Percentiles rank a stretch among this genome's conserved stretches.
These are phyloP conservation scores for Carallia pectinifolia DNA, from an alignment of 345 rosid species.

Conservation along the genomic window DNA sequence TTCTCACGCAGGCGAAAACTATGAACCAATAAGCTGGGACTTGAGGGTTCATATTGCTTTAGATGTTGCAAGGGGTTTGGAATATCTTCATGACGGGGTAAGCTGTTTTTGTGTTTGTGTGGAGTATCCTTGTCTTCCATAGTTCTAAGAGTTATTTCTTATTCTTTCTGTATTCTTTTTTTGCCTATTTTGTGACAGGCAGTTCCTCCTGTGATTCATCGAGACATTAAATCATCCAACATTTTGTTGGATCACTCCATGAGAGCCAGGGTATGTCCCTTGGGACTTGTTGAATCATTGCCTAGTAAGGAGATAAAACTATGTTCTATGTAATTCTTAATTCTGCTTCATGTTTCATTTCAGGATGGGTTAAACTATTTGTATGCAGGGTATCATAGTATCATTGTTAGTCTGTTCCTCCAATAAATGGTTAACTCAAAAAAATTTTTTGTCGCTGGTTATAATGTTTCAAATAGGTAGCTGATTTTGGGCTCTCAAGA, in stretches of 20 bases:
- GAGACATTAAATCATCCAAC: conserved; percentile 95
- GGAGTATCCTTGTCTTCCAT: background rate
- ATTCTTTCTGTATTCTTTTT: background rate
- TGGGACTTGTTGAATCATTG: background rate
- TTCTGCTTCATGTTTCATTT: too few species aligned
- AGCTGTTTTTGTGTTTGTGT: conserved; percentile 6
- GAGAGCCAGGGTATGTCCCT: conserved; percentile 82
- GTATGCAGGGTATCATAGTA: too few species aligned
- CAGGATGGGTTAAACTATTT: too few species aligned
- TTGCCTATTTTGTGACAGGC: conserved; percentile 51
- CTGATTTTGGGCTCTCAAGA: conserved; percentile 98
- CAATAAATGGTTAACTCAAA: background rate
- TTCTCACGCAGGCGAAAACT: conserved; percentile 50
- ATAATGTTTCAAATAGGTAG: conserved; percentile 52
- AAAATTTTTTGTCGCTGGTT: background rate
- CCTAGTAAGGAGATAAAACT: background rate
- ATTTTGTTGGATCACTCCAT: conserved; percentile 90
- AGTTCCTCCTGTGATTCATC: conserved; percentile 92
- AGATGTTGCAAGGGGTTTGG: conserved; percentile 93
- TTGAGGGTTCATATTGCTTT: conserved; percentile 79
- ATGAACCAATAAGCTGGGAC: conserved; percentile 72
- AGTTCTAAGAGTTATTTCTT: background rate
- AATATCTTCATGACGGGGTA: conserved; percentile 99
- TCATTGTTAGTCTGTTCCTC: background rate
- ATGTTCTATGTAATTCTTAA: too few species aligned